A percentile compares a stretch with the other conserved stretches of the same genome.
Evolutionary conservation across 116 monocot species (phyloP).

Genomic region (Zostera marina): DNA sequence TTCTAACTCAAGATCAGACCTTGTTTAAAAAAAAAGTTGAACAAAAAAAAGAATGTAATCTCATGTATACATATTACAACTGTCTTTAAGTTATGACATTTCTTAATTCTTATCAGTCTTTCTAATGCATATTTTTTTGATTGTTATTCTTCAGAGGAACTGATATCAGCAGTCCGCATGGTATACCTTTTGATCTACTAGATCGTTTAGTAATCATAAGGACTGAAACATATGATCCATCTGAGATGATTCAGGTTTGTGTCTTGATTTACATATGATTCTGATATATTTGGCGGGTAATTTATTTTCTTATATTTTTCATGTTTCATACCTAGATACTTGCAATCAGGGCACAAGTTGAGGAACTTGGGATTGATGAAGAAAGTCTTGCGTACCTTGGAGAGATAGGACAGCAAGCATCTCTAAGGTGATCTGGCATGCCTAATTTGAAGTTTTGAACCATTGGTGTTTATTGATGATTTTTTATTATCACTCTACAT

Average conservation of each 20-base stretch:
- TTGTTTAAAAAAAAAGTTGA: no score
- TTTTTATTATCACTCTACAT: no score
- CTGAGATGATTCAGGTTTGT: conserved; percentile 94
- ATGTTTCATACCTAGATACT: conserved; percentile 38
- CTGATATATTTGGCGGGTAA: not conserved
- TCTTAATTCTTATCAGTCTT: not conserved
- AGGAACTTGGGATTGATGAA: conserved; percentile 88
- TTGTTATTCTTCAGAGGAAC: conserved; percentile 55
- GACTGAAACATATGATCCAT: conserved; percentile 86
- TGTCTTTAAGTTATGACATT: not conserved
- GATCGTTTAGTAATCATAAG: conserved; percentile 88
- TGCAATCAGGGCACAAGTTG: conserved; percentile 91
- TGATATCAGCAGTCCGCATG: conserved; percentile 91
- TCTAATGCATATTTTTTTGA: not conserved
- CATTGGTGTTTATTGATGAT: not conserved
- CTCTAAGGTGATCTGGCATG: conserved; percentile 46
- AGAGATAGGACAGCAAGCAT: conserved; percentile 84
- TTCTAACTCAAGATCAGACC: no score
- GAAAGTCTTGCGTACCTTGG: conserved; percentile 91
- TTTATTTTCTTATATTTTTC: not conserved
- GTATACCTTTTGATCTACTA: conserved; percentile 85
- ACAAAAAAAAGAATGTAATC: no score
- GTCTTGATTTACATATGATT: not conserved
- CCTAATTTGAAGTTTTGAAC: not conserved
- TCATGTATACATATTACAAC: no score